Evolutionary conservation across 2,329 filamentous ascomycete genomes (phyloP), one percentile per base, ranked within the genome.

Genomic region (Arthroderma uncinatum): DNA sequence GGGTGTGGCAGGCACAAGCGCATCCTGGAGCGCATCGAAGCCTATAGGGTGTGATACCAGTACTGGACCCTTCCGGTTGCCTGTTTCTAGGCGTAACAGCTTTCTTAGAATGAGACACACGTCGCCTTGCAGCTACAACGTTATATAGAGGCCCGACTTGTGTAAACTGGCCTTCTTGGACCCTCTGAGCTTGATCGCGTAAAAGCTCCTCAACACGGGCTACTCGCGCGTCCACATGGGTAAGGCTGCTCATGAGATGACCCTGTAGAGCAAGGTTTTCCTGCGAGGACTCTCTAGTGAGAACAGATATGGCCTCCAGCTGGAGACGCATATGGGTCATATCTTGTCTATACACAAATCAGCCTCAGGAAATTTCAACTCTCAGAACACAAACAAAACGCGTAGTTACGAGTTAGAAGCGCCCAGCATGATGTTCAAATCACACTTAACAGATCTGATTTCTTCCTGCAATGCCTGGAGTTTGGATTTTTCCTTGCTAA

Each of bases 401-500:
- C n/a, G 57, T 55, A 19, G 50, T 48, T 64, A 67, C 64, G 64
- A 69, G 56, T 66, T 65, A 14, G 63, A 65, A 0, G 66, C 64
- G 1, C 66, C 67, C 14, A 66, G 63, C 54, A 67, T 59, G 23
- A 68, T 62, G 53, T 67, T 69, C 34, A 68, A 48, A 50, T 61
- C 67, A 47, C 61, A 64, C 56, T 67, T 67, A 48, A 68, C 59
- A 1, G 62, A 60, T 9, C 62, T 61, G 40, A 67, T 62, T 25
- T 64, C 64, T 34, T 64, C 62, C 50, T 68, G 67, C 39, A 68
- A 55, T 2, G 36, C 55, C 48, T 66, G 64, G 9, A 68, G 55
- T 33, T 57, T 64, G 19, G 39, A 44, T 40, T 67, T 65, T 36
- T 64, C 58, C 14, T 61, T 65, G 30, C 33, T 34, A 23, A 53